phyloP scores from a whole-genome alignment of 345 rosid species.

The Diplotaxis tenuifolia region DNA sequence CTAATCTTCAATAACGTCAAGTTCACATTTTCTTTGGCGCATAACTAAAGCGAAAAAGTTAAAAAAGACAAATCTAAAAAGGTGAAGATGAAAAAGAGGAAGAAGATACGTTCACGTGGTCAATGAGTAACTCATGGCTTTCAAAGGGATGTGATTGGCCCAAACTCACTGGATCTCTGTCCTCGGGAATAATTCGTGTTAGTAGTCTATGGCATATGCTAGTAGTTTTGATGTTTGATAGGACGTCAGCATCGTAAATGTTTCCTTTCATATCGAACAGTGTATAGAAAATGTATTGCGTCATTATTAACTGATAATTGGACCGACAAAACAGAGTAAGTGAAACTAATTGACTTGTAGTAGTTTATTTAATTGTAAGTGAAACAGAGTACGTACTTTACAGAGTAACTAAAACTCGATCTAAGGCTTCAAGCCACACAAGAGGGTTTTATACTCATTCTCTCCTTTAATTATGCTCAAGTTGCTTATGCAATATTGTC shows the following conservation, averaged over 20 bases:
- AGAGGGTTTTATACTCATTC: neutral
- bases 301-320: neutral
- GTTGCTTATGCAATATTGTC: too few species aligned
- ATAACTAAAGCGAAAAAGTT: neutral
- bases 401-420: neutral
- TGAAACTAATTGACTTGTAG: neutral
- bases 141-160: neutral
- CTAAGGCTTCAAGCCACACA: neutral
- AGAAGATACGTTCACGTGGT: slow-evolving; percentile 38
- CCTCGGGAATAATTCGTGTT: neutral
- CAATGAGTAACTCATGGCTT: slow-evolving; percentile 20
- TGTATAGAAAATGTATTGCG: neutral
- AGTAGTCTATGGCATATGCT: too few species aligned
- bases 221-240: neutral
- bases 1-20: too few species aligned
- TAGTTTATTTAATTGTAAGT: neutral
- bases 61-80: slow-evolving; percentile 17
- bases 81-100: neutral
- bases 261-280: neutral
- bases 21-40: slow-evolving; percentile 14
- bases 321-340: slow-evolving; percentile 16
- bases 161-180: neutral
- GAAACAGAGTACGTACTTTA: neutral
- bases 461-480: too few species aligned
- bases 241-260: neutral